phyloP scores from a whole-genome alignment of 1,284 basidiomycete genomes.

The Moesziomyces antarcticus region DNA sequence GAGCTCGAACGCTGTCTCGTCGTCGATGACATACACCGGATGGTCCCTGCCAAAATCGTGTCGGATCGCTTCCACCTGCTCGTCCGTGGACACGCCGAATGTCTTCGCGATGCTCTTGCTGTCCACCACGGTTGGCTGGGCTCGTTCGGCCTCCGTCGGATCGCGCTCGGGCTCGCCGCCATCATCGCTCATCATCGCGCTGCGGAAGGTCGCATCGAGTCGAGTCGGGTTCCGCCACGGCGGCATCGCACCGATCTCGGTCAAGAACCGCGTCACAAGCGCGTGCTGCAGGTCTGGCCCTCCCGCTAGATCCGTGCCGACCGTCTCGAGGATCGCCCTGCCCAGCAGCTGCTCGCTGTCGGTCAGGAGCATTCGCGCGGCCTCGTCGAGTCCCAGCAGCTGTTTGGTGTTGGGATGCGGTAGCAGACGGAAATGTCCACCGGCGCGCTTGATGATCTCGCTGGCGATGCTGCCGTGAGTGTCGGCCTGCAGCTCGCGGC shows the following conservation, averaged over 20 bases:
- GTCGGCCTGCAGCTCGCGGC: slow-evolving; percentile 75
- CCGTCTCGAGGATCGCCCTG: slow-evolving; percentile 17
- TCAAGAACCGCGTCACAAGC: slow-evolving; percentile 46
- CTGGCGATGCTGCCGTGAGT: slow-evolving; percentile 74
- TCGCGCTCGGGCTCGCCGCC: slow-evolving; percentile 17
- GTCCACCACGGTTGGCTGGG: neutral
- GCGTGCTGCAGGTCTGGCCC: slow-evolving; percentile 50
- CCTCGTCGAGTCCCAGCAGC: slow-evolving; percentile 12
- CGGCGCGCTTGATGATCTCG: slow-evolving; percentile 75
- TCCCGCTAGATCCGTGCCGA: slow-evolving; percentile 26
- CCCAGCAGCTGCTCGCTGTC: slow-evolving; percentile 8
- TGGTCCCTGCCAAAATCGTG: slow-evolving; percentile 82
- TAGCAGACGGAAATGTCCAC: slow-evolving; percentile 47
- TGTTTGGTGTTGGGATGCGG: slow-evolving; percentile 23
- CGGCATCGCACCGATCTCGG: slow-evolving; percentile 43
- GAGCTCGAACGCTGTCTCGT: slow-evolving; percentile 81
- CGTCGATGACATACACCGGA: slow-evolving; percentile 91
- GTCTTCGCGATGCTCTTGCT: slow-evolving; percentile 8
- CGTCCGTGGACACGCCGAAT: slow-evolving; percentile 21
- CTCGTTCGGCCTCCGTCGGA: neutral
- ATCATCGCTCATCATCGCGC: slow-evolving; percentile 10
- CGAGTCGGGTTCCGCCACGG: slow-evolving; percentile 55
- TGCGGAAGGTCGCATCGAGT: slow-evolving; percentile 44
- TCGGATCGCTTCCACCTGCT: slow-evolving; percentile 30
- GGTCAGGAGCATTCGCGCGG: slow-evolving; percentile 8